Evolutionary conservation across 108 stramenopile genomes (phyloP).

Genomic region (Phaeodactylum tricornutum): DNA sequence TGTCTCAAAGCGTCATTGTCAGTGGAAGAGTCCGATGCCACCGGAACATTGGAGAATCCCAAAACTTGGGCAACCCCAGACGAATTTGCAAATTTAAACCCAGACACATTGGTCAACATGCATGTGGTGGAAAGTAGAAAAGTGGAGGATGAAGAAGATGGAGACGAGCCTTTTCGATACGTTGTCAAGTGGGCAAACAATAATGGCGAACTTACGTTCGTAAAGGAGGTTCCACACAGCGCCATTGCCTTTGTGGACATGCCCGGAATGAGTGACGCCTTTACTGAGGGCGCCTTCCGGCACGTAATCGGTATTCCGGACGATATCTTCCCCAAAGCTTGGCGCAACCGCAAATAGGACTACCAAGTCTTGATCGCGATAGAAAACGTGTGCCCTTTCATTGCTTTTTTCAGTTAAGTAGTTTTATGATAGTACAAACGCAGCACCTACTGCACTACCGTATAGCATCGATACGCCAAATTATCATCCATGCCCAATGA

Average conservation of each 20-base stretch:
- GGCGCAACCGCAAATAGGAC: conserved; percentile 27
- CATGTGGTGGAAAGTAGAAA: conserved; percentile 1
- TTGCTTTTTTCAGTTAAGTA: no score
- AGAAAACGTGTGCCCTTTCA: no score
- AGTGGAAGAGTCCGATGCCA: conserved; percentile 15
- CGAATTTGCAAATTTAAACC: neutral
- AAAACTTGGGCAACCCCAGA: neutral
- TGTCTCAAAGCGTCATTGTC: conserved; percentile 27
- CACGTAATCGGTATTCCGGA: conserved; percentile 55
- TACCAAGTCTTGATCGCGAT: no score
- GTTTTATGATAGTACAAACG: no score
- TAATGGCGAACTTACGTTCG: no score
- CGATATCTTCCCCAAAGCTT: conserved; percentile 46
- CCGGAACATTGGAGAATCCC: neutral
- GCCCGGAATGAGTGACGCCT: conserved; percentile 29
- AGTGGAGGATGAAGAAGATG: conserved; percentile 19
- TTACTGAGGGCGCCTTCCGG: conserved; percentile 44
- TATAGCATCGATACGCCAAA: no score
- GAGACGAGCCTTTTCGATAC: conserved; percentile 7
- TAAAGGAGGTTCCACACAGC: conserved; percentile 29
- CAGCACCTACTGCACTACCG: no score
- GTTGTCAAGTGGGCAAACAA: conserved; percentile 4
- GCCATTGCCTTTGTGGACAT: conserved; percentile 40
- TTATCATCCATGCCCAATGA: no score
- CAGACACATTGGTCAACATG: neutral